Evolutionary conservation across 306 rosid species (phyloP).

Genomic region (Ochetophila trinervis): DNA sequence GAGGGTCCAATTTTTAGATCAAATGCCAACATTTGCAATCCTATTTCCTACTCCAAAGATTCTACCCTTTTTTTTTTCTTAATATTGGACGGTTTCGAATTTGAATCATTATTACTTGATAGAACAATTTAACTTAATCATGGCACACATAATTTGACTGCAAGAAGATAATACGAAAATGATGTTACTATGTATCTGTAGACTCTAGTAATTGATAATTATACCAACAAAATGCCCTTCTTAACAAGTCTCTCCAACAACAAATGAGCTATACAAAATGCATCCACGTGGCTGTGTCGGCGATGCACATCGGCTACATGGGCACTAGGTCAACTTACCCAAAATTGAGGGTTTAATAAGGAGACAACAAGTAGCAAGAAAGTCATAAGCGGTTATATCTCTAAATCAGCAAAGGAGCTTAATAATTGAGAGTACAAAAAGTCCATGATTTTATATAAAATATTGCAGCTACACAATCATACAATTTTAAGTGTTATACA

Average conservation of each 20-base stretch:
- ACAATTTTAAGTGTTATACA: neutral
- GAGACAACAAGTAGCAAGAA: neutral
- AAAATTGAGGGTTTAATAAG: conserved; percentile 18
- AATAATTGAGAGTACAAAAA: conserved; percentile 22
- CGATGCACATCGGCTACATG: conserved; percentile 17
- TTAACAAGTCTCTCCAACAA: neutral
- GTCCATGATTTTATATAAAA: neutral
- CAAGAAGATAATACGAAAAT: neutral
- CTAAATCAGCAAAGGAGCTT: conserved; percentile 19
- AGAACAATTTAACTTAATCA: too few relatives aligned
- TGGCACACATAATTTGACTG: too few relatives aligned
- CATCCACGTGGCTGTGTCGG: conserved; percentile 26
- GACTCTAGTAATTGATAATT: too few relatives aligned
- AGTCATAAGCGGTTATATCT: conserved; percentile 15
- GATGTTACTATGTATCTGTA: neutral
- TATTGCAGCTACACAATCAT: neutral
- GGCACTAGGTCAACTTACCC: conserved; percentile 46
- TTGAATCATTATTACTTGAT: too few relatives aligned
- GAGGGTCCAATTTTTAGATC: too few relatives aligned
- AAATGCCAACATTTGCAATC: too few relatives aligned
- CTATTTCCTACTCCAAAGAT: too few relatives aligned
- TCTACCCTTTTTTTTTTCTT: too few relatives aligned
- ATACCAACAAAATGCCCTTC: neutral
- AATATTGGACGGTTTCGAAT: too few relatives aligned
- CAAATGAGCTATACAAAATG: neutral